Evolutionary conservation across 2,329 filamentous ascomycete genomes (phyloP).

Genomic region (Fusarium tanahbumbuense): DNA sequence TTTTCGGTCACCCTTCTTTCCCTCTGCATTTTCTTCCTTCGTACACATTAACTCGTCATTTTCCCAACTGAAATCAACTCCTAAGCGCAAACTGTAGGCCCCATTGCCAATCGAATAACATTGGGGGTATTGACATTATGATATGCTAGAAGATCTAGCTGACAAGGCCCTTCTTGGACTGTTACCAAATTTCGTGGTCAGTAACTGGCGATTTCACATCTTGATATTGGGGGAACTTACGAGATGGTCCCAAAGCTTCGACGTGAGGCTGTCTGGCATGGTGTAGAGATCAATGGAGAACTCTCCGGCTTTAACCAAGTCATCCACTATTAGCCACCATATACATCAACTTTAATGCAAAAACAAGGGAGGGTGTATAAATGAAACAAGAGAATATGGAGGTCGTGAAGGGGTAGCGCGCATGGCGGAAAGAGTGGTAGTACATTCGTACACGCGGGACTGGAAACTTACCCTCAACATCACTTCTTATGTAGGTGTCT

Average conservation of each 20-base stretch:
- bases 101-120: conserved; percentile 32
- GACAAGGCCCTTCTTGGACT: conserved; percentile 58
- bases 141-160: conserved; percentile 42
- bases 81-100: conserved; percentile 38
- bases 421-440: neutral
- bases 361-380: conserved; percentile 19
- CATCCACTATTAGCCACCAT: conserved; percentile 51
- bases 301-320: conserved; percentile 77
- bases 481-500: conserved; percentile 96
- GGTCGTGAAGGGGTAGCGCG: neutral
- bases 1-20: conserved; percentile 17
- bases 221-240: conserved; percentile 52
- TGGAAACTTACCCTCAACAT: conserved; percentile 82
- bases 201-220: neutral
- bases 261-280: conserved; percentile 88
- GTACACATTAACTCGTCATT: conserved; percentile 43
- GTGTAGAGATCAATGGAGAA: conserved; percentile 99
- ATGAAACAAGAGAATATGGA: neutral
- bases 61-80: conserved; percentile 38
- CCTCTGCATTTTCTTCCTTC: conserved; percentile 10
- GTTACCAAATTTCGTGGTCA: conserved; percentile 2
- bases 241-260: conserved; percentile 93
- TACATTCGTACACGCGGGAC: neutral
- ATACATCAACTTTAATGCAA: conserved; percentile 48
- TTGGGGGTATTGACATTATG: conserved; percentile 35